phyloP scores from a whole-genome alignment of 2,329 filamentous ascomycete genomes.

The Pseudocercospora fuligena region DNA sequence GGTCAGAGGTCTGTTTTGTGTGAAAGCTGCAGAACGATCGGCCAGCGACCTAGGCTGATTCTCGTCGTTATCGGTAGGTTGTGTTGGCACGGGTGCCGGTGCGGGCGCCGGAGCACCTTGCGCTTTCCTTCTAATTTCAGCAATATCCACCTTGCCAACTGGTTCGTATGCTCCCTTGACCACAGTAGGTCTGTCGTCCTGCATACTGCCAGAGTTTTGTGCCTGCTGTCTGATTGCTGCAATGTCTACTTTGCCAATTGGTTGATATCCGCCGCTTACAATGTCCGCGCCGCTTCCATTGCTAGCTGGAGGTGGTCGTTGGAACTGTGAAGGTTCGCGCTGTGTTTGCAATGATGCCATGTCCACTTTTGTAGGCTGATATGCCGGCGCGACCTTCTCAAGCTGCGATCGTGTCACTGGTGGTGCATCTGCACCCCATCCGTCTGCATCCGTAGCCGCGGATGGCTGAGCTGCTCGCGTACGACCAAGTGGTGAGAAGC shows the following conservation, averaged over 20 bases:
- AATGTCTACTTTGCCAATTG: slow-evolving; percentile 97
- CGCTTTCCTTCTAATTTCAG: slow-evolving; percentile 83
- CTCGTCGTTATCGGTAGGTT: slow-evolving; percentile 53
- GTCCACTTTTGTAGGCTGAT: slow-evolving; percentile 94
- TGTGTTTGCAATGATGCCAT: slow-evolving; percentile 82
- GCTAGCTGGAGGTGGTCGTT: slow-evolving; percentile 54
- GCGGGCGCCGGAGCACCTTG: slow-evolving; percentile 58
- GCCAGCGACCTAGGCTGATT: slow-evolving; percentile 67
- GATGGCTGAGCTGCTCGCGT: slow-evolving; percentile 61
- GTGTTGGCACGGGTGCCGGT: slow-evolving; percentile 48
- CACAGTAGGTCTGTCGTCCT: slow-evolving; percentile 78
- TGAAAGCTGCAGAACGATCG: slow-evolving; percentile 78
- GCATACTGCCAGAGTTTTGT: slow-evolving; percentile 58
- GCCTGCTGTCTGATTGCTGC: slow-evolving; percentile 80
- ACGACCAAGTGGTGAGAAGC: slow-evolving; percentile 69
- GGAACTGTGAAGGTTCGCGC: slow-evolving; percentile 67
- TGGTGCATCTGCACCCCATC: slow-evolving; percentile 95
- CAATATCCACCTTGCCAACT: slow-evolving; percentile 95
- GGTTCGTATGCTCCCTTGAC: slow-evolving; percentile 96
- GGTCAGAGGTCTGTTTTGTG: slow-evolving; percentile 76
- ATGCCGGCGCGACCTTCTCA: slow-evolving; percentile 89
- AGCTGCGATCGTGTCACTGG: slow-evolving; percentile 82
- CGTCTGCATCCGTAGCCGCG: slow-evolving; percentile 75
- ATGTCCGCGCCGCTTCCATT: slow-evolving; percentile 61
- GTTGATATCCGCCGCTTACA: slow-evolving; percentile 86